Base-by-base conservation (phyloP, 176 grass and related monocot genomes). In the Stipa capillata region DNA sequence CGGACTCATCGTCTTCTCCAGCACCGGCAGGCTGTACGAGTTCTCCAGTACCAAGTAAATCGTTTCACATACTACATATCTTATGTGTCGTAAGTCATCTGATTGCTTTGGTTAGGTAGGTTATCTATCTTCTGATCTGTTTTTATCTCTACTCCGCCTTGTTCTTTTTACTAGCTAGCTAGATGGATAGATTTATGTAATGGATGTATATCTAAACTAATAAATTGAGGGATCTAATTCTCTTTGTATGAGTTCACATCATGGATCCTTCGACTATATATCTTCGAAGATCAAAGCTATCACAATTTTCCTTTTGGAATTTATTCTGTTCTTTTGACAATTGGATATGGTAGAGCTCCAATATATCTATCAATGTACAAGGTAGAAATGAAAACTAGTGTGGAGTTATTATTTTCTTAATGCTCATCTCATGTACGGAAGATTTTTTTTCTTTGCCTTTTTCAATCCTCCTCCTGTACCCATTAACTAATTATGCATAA, bases 1-100 rank as follows among this genome's bases (percentile, higher is more conserved):
- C 13, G 91, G 87, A 2, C 87, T 93, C 56, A 45, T 90, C 63
- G 66, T 93, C 79, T 93, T 93, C 84, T 93, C 91, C 76, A 84
- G 84, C 87, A 89, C 87, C 65, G 84, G 84, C 37, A 85, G 87
- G 63, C 87, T 93, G 50, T 74, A 93, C 29, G 91, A 93, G 25
- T 93, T 87, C 91, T 79, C 77, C 76, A 93, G 62, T 78, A 85
- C 91, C 85, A 93, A 65, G 91, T 88, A 87, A 58, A 20, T 72
- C 23, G 18, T 18, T 72, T 27, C 40, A 13, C 10, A 21, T 21
- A 39, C 16, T 28, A 13, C 35, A 12, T 55, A 63, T 29, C 3
- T 2, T 51, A 17, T 70, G 34, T 27, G 4, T 8, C 33, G 39
- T 25, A 41, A 24, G 58, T 51, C 47, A 42, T 79, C 40, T 66